Conservation (phyloP, 805 yeast species). For the Saccharomyces jurei region DNA sequence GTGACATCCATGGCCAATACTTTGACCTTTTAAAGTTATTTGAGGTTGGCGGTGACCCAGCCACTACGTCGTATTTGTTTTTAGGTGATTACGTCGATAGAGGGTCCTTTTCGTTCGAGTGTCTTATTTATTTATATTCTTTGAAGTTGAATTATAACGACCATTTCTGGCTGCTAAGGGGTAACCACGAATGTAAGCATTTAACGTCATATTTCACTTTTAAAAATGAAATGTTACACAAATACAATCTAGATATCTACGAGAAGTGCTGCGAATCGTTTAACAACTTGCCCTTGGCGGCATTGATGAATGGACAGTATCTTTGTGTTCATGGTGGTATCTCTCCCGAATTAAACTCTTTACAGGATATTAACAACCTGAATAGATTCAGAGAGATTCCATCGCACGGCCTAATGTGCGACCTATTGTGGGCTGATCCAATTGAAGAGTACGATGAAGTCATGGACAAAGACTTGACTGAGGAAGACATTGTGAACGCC, state of each 20-base stretch:
- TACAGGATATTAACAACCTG: slow-evolving; percentile 59
- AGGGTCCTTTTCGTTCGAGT: slow-evolving; percentile 84
- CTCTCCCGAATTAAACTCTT: slow-evolving; percentile 69
- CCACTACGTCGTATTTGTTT: slow-evolving; percentile 66
- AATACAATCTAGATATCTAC: slow-evolving; percentile 59
- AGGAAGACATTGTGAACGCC: neutral
- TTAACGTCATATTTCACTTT: slow-evolving; percentile 91
- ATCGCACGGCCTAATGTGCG: slow-evolving; percentile 88
- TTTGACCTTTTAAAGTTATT: slow-evolving; percentile 83
- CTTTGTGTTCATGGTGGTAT: slow-evolving; percentile 96
- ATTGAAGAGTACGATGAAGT: slow-evolving; percentile 77
- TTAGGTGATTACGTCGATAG: slow-evolving; percentile 94
- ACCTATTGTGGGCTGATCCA: slow-evolving; percentile 93
- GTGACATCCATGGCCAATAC: slow-evolving; percentile 95
- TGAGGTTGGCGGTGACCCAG: slow-evolving; percentile 90
- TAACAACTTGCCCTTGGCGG: slow-evolving; percentile 84
- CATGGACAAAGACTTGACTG: slow-evolving; percentile 30
- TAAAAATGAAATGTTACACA: slow-evolving; percentile 81
- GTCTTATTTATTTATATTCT: slow-evolving; percentile 65
- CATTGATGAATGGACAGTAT: slow-evolving; percentile 87
- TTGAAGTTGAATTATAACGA: slow-evolving; percentile 68
- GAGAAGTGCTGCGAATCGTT: slow-evolving; percentile 70
- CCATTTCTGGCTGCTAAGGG: slow-evolving; percentile 75
- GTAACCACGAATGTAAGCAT: slow-evolving; percentile 93
- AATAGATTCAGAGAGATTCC: slow-evolving; percentile 91